Conservation (phyloP, 129 eudicot species). For the Helichrysum umbraculigerum region DNA sequence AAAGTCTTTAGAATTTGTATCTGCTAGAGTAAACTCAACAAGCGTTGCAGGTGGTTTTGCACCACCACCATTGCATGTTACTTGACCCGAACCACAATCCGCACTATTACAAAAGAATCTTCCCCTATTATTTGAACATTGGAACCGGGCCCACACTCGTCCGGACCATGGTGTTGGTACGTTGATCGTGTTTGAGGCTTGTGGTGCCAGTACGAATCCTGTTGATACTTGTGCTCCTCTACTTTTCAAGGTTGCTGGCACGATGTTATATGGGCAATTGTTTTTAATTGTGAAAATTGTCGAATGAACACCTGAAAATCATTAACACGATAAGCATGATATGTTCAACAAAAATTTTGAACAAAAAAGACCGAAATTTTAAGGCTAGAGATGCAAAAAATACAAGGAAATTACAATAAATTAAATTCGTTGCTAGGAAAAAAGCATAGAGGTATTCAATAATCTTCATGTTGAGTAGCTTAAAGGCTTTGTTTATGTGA, state of each 20-base stretch:
- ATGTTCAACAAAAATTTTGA: too few species aligned
- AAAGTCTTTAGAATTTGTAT: too few species aligned
- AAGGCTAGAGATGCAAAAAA: background rate
- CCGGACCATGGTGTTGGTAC: slow-evolving; percentile 49
- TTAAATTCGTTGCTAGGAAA: background rate
- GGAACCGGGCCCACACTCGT: too few species aligned
- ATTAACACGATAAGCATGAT: too few species aligned
- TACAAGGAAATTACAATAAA: background rate
- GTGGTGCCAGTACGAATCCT: slow-evolving; percentile 28
- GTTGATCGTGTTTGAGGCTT: slow-evolving; percentile 28
- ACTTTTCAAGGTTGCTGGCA: background rate
- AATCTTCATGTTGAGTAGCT: background rate
- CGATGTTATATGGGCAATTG: background rate
- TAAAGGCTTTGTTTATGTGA: background rate
- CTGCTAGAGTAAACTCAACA: too few species aligned
- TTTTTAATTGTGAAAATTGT: background rate
- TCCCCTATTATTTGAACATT: too few species aligned
- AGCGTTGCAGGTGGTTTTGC: too few species aligned
- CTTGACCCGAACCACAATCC: too few species aligned
- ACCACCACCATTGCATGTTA: too few species aligned
- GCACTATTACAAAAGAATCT: too few species aligned
- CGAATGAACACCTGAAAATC: background rate
- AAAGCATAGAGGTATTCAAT: background rate
- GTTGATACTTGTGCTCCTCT: background rate
- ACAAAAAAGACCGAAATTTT: too few species aligned